Conservation (phyloP, 2,329 filamentous ascomycete genomes). For the Microcyclosporella mali region DNA sequence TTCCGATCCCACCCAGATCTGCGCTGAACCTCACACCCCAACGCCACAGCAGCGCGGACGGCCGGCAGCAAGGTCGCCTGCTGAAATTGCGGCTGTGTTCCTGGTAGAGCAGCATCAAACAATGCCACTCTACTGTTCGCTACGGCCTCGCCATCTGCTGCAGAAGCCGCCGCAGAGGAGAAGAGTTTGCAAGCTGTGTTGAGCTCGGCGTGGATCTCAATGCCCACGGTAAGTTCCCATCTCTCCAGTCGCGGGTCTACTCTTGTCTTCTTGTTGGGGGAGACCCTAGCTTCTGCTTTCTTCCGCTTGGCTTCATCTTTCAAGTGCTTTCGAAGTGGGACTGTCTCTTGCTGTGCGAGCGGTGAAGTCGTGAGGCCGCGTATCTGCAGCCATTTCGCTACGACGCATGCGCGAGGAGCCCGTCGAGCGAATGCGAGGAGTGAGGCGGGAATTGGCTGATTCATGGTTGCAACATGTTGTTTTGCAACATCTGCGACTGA, state of each 20-base stretch:
- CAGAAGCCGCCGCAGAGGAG: slow-evolving; percentile 51
- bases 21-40: slow-evolving; percentile 71
- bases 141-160: slow-evolving; percentile 26
- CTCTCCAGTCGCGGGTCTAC: slow-evolving; percentile 38
- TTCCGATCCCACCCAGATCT: slow-evolving; percentile 88
- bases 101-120: slow-evolving; percentile 86
- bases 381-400: slow-evolving; percentile 27
- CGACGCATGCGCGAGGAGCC: slow-evolving; percentile 23
- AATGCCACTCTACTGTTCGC: slow-evolving; percentile 83
- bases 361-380: slow-evolving; percentile 20
- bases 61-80: slow-evolving; percentile 77
- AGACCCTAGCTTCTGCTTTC: slow-evolving; percentile 7
- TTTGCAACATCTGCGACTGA: too few species aligned
- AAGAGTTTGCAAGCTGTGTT: slow-evolving; percentile 88
- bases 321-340: slow-evolving; percentile 36
- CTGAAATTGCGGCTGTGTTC: slow-evolving; percentile 82
- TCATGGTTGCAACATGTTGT: too few species aligned
- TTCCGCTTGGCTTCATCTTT: slow-evolving; percentile 37
- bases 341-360: slow-evolving; percentile 18
- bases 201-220: slow-evolving; percentile 95
- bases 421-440: neutral
- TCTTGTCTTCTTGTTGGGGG: slow-evolving; percentile 7
- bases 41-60: slow-evolving; percentile 77
- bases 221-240: slow-evolving; percentile 93
- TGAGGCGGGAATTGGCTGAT: too few species aligned